Percentiles rank a stretch among this genome's conserved stretches.
These are phyloP conservation scores for Agrostemma githago DNA, from an alignment of 148 eudicot species.

Conservation along the genomic window DNA sequence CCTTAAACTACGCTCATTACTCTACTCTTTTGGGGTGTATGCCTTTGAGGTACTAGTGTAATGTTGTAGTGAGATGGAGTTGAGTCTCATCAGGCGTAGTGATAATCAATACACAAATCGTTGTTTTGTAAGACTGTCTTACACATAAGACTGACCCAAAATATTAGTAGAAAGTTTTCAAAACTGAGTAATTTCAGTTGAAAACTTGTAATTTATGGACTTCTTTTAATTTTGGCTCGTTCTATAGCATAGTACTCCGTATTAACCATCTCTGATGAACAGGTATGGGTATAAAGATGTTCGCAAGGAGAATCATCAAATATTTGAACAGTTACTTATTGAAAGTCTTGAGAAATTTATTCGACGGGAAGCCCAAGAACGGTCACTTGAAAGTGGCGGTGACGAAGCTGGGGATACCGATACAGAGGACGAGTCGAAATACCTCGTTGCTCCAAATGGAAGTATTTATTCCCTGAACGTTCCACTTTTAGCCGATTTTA, in stretches of 20 bases:
- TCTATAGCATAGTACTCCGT: no score
- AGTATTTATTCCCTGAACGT: constrained; percentile 71
- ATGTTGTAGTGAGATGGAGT: not conserved
- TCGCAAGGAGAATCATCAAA: constrained; percentile 81
- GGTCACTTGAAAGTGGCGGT: constrained; percentile 72
- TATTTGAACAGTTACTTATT: constrained; percentile 72
- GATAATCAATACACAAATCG: no score
- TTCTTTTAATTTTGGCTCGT: no score
- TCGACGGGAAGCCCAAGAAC: constrained; percentile 82
- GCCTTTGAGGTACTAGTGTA: not conserved
- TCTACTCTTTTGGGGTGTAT: not conserved
- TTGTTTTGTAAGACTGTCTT: no score
- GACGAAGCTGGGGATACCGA: constrained; percentile 56
- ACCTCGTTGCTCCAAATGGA: constrained; percentile 66
- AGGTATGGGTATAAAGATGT: constrained; percentile 98
- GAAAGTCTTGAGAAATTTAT: constrained; percentile 93
- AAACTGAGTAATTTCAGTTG: no score
- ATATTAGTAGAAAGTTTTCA: no score
- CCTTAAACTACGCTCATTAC: not conserved
- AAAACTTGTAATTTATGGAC: no score
- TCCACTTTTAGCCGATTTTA: constrained; percentile 66
- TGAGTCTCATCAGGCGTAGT: not conserved
- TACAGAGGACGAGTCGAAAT: constrained; percentile 55
- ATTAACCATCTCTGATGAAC: constrained; percentile 24
- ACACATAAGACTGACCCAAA: no score